These are phyloP conservation scores for Antitrichia curtipendula DNA, from an alignment of 225 moss, liverwort and hornwort genomes.

Conservation along the genomic window DNA sequence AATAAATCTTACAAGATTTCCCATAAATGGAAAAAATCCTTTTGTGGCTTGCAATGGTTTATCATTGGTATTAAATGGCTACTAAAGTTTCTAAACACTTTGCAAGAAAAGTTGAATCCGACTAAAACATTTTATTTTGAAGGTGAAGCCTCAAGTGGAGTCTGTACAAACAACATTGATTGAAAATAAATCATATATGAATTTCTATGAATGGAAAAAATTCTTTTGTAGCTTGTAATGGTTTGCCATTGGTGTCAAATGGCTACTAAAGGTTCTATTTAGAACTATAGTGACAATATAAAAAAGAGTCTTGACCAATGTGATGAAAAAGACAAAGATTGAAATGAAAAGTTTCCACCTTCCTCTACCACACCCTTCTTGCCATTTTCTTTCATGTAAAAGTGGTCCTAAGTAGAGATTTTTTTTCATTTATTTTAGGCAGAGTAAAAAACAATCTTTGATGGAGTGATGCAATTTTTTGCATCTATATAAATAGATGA, in stretches of 20 bases:
- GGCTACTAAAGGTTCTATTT: no score
- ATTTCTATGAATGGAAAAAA: neutral
- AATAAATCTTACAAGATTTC: neutral
- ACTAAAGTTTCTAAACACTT: no score
- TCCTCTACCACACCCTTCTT: neutral
- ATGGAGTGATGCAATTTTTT: neutral
- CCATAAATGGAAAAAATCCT: neutral
- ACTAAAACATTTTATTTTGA: neutral
- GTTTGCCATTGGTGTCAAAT: neutral
- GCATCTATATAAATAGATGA: neutral
- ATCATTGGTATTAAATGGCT: neutral
- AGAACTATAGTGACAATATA: neutral
- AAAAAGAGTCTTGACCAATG: neutral
- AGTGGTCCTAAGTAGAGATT: fast-evolving
- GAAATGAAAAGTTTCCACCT: neutral
- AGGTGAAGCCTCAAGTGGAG: neutral
- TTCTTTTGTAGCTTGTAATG: neutral
- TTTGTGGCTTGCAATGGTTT: neutral
- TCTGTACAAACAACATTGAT: neutral
- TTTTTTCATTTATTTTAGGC: neutral
- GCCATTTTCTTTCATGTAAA: fast-evolving
- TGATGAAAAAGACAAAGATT: neutral
- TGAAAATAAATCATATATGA: neutral
- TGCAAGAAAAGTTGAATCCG: neutral
- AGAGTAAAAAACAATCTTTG: fast-evolving